Conservation (phyloP, 1,139 yeast species). For the Taphrina wiesneri region DNA sequence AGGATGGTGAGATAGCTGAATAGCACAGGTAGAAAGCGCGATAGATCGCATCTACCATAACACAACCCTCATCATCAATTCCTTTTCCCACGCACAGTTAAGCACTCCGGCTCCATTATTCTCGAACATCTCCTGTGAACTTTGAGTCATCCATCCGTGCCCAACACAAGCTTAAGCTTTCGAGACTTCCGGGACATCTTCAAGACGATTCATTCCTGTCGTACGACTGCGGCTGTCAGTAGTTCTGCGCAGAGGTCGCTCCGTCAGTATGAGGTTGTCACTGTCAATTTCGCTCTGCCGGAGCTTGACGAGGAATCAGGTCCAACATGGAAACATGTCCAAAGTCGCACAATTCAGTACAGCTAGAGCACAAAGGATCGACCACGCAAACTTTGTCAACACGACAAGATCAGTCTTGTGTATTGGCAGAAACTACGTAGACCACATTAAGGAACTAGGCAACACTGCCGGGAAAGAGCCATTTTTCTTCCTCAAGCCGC, state of each 20-base stretch:
- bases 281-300: background rate
- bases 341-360: background rate
- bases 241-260: too few relatives aligned
- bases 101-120: background rate
- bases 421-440: slow-evolving; percentile 78
- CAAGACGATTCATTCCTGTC: too few relatives aligned
- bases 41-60: background rate
- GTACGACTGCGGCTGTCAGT: too few relatives aligned
- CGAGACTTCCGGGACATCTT: too few relatives aligned
- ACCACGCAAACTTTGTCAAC: slow-evolving; percentile 34
- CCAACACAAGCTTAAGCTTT: too few relatives aligned
- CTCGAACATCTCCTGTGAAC: background rate
- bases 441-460: slow-evolving; percentile 86
- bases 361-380: background rate
- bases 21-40: background rate
- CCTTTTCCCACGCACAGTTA: too few relatives aligned
- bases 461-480: slow-evolving; percentile 75
- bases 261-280: background rate
- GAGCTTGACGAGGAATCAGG: background rate
- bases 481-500: slow-evolving; percentile 86
- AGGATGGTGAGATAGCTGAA: slow-evolving; percentile 33
- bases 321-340: background rate
- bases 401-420: slow-evolving; percentile 69
- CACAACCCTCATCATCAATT: background rate
- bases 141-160: background rate